Evolutionary conservation across 352 stramenopile species (phyloP).

Genomic region (Pilasporangium apinafurcum): DNA sequence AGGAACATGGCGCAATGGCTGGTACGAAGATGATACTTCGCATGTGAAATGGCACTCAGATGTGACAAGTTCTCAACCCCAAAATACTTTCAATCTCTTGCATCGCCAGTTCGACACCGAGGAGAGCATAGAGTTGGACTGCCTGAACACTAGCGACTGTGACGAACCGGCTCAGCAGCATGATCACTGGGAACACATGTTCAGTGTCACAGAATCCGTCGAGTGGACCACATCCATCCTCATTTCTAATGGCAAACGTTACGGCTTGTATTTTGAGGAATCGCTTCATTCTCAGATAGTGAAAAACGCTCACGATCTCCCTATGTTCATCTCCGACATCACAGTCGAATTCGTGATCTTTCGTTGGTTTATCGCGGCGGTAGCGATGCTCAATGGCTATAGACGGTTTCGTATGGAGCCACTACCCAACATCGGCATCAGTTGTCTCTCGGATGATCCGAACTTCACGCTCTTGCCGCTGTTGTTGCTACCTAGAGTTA

Average conservation of each 20-base stretch:
- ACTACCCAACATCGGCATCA: conserved; percentile 4
- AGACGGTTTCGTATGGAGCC: background rate
- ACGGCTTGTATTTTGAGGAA: conserved; percentile 21
- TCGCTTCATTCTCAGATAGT: background rate
- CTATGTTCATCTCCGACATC: conserved; percentile 25
- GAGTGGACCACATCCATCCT: background rate
- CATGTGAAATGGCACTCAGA: conserved; percentile 4
- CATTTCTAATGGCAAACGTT: conserved; percentile 16
- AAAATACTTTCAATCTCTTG: background rate
- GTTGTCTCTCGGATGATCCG: conserved; percentile 5
- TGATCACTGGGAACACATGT: conserved; percentile 14
- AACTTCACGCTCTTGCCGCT: conserved; percentile 12
- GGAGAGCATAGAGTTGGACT: background rate
- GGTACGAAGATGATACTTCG: conserved; percentile 3
- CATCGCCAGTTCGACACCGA: conserved; percentile 1
- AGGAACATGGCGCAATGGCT: conserved; percentile 3
- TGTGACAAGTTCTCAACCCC: background rate
- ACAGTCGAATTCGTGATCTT: conserved; percentile 19
- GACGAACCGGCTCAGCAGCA: background rate
- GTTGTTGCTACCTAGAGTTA: conserved; percentile 12
- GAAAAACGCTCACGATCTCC: conserved; percentile 19
- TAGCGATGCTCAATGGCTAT: conserved; percentile 3
- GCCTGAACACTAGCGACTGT: background rate
- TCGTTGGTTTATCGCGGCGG: conserved; percentile 18
- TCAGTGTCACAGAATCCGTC: background rate